Conservation (phyloP, 2,329 filamentous ascomycete genomes). For the Conoideocrella luteorostrata region DNA sequence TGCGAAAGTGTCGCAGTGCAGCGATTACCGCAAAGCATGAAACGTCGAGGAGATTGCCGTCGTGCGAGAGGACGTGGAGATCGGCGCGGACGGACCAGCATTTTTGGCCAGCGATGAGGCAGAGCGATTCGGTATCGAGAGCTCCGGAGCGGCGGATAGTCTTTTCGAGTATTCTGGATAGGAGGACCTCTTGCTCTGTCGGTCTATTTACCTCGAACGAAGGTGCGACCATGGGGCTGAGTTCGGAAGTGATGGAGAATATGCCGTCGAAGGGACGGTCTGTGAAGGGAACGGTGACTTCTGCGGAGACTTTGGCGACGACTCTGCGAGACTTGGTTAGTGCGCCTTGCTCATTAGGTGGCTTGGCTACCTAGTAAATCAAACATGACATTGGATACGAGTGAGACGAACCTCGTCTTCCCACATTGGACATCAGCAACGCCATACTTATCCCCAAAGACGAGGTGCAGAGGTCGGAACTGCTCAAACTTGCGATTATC, state of each 20-base stretch:
- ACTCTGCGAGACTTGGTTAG: constrained; percentile 49
- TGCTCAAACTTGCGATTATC: constrained; percentile 79
- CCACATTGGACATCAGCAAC: constrained; percentile 81
- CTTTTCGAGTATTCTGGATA: constrained; percentile 87
- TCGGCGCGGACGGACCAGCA: constrained; percentile 90
- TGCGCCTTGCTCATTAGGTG: too few relatives aligned
- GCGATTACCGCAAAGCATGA: constrained; percentile 83
- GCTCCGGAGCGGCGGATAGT: constrained; percentile 87
- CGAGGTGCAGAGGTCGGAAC: constrained; percentile 69
- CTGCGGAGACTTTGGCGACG: constrained; percentile 76
- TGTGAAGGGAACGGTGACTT: constrained; percentile 76
- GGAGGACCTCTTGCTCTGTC: constrained; percentile 75
- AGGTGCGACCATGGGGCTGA: constrained; percentile 87
- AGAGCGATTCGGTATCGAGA: constrained; percentile 91
- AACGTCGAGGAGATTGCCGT: constrained; percentile 83
- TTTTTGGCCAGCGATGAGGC: constrained; percentile 82
- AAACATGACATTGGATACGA: too few relatives aligned
- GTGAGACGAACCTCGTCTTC: constrained; percentile 85
- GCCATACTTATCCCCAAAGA: constrained; percentile 86
- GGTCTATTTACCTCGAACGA: constrained; percentile 81
- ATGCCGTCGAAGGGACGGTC: constrained; percentile 94
- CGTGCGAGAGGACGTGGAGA: constrained; percentile 83
- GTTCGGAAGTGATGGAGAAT: constrained; percentile 86
- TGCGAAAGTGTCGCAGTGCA: constrained; percentile 82
- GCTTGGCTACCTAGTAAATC: too few relatives aligned